Base-by-base conservation (phyloP, 495 filamentous ascomycete species). In the Penicillium soppii region DNA sequence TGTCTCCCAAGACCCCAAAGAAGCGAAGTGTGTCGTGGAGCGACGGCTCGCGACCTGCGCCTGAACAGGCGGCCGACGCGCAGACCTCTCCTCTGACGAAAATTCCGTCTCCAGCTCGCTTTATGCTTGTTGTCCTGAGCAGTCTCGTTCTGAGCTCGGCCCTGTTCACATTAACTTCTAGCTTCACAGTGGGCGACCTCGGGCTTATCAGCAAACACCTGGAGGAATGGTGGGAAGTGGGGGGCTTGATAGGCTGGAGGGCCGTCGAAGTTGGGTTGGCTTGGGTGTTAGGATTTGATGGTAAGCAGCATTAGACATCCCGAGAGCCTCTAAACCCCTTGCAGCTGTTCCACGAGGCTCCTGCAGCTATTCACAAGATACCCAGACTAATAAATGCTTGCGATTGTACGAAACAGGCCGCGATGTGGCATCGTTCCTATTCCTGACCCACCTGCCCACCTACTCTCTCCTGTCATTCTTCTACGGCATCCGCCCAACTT, bases 241-340 rank as follows among this genome's bases (percentile, higher is more conserved):
- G 55, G 7, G 75, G 78, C 5, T 60, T 89, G 48, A 68, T 87
- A 9, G 80, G 57, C 7, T 92, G 87, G 86, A 85, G 78, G 70
- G 68, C 85, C 48, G 73, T 84, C 27, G 83, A 88, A 64, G 74
- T 95, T 40, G 84, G 75, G 19, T 54, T 89, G 15, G 82, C 79
- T 26, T 95, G 89, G 90, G 78, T 73, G 53, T 71, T 82, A 29
- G 75, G 82, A 40, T 90, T 82, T 62, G 90, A 92, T 64, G 78
- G 83, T 87, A 63, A 56, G 75, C 60, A 39, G n/a, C n/a, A n/a
- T n/a, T 4, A 17, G 16, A 19, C 12, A 32, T 4, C 10, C 20
- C 7, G 10, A 32, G 2, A 44, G 8, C 37, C 13, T 45, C 16
- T 33, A 20, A 15, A 21, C 23, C 33, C 22, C 1, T 27, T 45